Evolutionary conservation across 768 basidiomycete genomes (phyloP).

Genomic region (Nevesoporus exiguus): DNA sequence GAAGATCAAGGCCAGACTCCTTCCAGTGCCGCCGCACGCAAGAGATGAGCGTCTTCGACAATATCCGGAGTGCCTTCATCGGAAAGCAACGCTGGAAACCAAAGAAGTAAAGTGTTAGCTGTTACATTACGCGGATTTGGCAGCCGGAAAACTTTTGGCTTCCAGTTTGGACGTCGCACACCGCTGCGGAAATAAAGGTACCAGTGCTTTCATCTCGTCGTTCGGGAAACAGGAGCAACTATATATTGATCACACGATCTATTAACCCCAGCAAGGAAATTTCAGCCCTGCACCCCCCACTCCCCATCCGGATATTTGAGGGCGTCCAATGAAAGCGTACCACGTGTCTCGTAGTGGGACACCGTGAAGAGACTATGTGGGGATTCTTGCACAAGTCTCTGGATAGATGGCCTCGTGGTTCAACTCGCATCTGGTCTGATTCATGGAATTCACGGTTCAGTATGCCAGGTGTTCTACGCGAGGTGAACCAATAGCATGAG

Average conservation of each 20-base stretch:
- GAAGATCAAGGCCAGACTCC: neutral
- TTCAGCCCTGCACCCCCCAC: neutral
- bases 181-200: neutral
- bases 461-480: slow-evolving; percentile 6
- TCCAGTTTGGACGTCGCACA: neutral
- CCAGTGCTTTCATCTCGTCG: neutral
- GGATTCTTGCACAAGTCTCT: neutral
- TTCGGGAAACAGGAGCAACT: neutral
- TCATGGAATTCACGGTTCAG: slow-evolving; percentile 3
- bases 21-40: neutral
- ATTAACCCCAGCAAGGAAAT: neutral
- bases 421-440: neutral
- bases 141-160: neutral
- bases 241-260: neutral
- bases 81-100: neutral
- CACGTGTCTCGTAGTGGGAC: neutral
- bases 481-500: neutral
- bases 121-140: neutral
- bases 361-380: neutral
- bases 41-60: neutral
- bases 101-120: neutral
- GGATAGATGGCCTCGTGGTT: neutral
- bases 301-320: neutral
- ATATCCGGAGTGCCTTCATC: neutral
- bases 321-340: too few relatives aligned